Conservation (phyloP, 352 stramenopile species). For the Pythium dissimile region DNA sequence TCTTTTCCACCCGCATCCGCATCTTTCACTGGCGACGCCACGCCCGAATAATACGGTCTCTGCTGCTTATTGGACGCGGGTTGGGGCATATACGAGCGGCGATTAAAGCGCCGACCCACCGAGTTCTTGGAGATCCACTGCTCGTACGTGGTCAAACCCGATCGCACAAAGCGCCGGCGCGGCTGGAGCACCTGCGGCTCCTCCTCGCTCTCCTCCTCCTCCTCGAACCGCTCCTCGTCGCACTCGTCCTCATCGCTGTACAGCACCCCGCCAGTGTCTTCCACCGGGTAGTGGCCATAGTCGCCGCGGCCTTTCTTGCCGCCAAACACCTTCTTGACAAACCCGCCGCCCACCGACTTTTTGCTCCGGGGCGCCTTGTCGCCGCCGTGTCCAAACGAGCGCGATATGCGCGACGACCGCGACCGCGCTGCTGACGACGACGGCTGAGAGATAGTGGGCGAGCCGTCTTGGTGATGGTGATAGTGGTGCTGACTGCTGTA, state of each 20-base stretch:
- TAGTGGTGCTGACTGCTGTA: no score
- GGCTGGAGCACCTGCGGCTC: constrained; percentile 12
- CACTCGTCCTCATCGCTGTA: constrained; percentile 15
- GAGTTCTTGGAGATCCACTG: constrained; percentile 28
- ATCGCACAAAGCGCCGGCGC: constrained; percentile 25
- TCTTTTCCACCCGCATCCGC: not conserved
- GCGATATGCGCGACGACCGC: constrained; percentile 6
- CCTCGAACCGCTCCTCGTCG: constrained; percentile 15
- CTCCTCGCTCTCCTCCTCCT: constrained; percentile 9
- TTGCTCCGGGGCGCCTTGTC: constrained; percentile 1
- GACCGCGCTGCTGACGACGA: not conserved
- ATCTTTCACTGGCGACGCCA: not conserved
- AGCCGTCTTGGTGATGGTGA: not conserved
- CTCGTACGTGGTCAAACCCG: constrained; percentile 27
- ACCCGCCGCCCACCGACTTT: not conserved
- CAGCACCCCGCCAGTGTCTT: constrained; percentile 11
- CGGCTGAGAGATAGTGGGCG: not conserved
- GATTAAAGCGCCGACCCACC: constrained; percentile 21
- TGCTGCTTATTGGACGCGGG: not conserved
- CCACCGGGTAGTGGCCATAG: not conserved
- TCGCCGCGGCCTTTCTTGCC: constrained; percentile 9
- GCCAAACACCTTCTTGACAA: constrained; percentile 20
- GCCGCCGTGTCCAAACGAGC: constrained; percentile 1
- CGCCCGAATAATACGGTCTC: not conserved
- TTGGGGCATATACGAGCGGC: constrained; percentile 10